These are phyloP conservation scores for Xerocomus brunneocitrinus DNA, from an alignment of 768 basidiomycete species.

Conservation along the genomic window DNA sequence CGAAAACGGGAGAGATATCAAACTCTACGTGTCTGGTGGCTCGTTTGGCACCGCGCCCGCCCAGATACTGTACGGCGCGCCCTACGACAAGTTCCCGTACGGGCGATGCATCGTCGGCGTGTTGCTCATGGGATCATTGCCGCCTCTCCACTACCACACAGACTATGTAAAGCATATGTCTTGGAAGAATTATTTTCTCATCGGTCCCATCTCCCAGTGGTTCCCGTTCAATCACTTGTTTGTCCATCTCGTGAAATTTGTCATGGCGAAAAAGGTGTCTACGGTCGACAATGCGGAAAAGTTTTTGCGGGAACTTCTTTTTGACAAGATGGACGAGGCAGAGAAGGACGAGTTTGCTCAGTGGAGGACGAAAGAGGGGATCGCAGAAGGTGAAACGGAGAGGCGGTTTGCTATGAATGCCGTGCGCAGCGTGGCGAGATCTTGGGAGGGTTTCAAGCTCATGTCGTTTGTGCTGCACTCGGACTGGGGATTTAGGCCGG, in stretches of 20 bases:
- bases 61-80: slow-evolving; percentile 52
- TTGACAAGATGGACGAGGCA: slow-evolving; percentile 38
- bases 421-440: slow-evolving; percentile 42
- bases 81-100: slow-evolving; percentile 48
- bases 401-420: slow-evolving; percentile 38
- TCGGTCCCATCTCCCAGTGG: slow-evolving; percentile 42
- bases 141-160: slow-evolving; percentile 44
- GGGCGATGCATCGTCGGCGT: slow-evolving; percentile 44
- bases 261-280: slow-evolving; percentile 34
- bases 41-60: slow-evolving; percentile 52
- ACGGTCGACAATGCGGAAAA: slow-evolving; percentile 38
- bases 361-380: slow-evolving; percentile 40
- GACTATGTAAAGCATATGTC: slow-evolving; percentile 44
- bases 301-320: slow-evolving; percentile 36
- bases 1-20: slow-evolving; percentile 31
- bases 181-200: slow-evolving; percentile 42
- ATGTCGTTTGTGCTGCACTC: slow-evolving; percentile 40
- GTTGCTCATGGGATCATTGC: slow-evolving; percentile 43
- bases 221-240: slow-evolving; percentile 38
- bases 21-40: slow-evolving; percentile 48
- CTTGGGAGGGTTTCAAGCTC: slow-evolving; percentile 52
- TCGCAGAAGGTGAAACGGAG: slow-evolving; percentile 42
- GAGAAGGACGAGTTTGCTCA: slow-evolving; percentile 31
- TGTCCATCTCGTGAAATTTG: slow-evolving; percentile 29
- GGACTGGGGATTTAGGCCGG: slow-evolving; percentile 48